Evolutionary conservation across 768 basidiomycete species (phyloP).

Genomic region (Termitomyces sp.): DNA sequence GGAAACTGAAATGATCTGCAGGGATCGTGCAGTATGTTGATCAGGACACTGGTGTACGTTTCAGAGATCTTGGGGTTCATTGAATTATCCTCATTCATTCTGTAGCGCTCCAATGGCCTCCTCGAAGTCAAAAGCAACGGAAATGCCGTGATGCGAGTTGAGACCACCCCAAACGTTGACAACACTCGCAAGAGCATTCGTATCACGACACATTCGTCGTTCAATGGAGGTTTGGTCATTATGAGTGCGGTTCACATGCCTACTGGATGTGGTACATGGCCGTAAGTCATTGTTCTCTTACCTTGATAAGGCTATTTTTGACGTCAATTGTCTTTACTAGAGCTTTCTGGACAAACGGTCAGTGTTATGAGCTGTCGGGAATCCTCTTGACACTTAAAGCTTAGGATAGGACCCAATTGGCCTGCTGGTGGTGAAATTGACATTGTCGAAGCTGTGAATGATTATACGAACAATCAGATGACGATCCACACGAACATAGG

Average conservation of each 20-base stretch:
- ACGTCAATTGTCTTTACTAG: conserved; percentile 17
- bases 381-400: conserved; percentile 32
- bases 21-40: conserved; percentile 61
- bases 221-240: conserved; percentile 66
- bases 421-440: conserved; percentile 72
- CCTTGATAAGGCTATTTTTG: not conserved
- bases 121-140: conserved; percentile 62
- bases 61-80: not conserved
- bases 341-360: conserved; percentile 45
- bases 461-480: conserved; percentile 77
- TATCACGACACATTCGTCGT: conserved; percentile 57
- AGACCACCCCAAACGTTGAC: conserved; percentile 72
- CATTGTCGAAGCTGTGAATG: conserved; percentile 78
- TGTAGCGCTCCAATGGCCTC: conserved; percentile 51
- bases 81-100: conserved; percentile 1
- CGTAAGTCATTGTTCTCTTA: conserved; percentile 29
- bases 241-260: conserved; percentile 90
- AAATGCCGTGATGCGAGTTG: conserved; percentile 83
- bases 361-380: not conserved
- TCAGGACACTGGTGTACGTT: conserved; percentile 50
- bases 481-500: conserved; percentile 76
- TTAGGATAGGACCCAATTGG: conserved; percentile 51
- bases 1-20: conserved; percentile 4
- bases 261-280: conserved; percentile 86
- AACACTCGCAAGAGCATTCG: conserved; percentile 71